Evolutionary conservation across 2,329 filamentous ascomycete genomes (phyloP).

Genomic region (Lachnellula cervina): DNA sequence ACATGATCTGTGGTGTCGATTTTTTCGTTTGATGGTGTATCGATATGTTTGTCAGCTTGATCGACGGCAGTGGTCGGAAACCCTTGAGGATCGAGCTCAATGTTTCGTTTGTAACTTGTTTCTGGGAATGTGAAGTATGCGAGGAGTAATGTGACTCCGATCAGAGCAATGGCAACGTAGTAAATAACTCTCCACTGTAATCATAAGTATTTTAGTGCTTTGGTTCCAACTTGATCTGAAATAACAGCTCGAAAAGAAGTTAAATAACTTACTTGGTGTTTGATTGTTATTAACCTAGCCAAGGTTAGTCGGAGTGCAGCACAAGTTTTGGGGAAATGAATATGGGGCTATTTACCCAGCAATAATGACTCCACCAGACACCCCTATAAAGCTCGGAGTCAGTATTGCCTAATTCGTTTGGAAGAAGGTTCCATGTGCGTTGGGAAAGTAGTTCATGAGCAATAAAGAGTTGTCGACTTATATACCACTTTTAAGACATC

Average conservation of each 20-base stretch:
- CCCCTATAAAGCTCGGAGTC: constrained; percentile 32
- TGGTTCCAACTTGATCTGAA: background rate
- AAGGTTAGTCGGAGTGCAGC: constrained; percentile 32
- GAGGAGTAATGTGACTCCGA: constrained; percentile 44
- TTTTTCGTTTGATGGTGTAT: background rate
- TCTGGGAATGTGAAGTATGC: constrained; percentile 52
- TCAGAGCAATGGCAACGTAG: constrained; percentile 44
- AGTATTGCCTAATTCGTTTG: no score
- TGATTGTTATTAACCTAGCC: constrained; percentile 39
- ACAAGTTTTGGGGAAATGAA: constrained; percentile 37
- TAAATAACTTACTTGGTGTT: constrained; percentile 27
- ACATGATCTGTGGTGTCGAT: background rate
- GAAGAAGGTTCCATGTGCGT: no score
- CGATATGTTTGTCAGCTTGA: background rate
- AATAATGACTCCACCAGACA: constrained; percentile 45
- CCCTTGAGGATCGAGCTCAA: constrained; percentile 23
- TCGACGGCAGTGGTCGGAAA: background rate
- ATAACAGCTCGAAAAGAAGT: background rate
- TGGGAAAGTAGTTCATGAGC: no score
- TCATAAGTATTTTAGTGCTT: background rate
- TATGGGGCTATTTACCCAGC: constrained; percentile 33
- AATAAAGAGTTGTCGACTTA: no score
- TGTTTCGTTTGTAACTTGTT: constrained; percentile 41
- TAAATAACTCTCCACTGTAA: constrained; percentile 46
- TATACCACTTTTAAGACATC: background rate